These are phyloP conservation scores for Priceomyces carsonii DNA, from an alignment of 805 yeast species.

Conservation along the genomic window DNA sequence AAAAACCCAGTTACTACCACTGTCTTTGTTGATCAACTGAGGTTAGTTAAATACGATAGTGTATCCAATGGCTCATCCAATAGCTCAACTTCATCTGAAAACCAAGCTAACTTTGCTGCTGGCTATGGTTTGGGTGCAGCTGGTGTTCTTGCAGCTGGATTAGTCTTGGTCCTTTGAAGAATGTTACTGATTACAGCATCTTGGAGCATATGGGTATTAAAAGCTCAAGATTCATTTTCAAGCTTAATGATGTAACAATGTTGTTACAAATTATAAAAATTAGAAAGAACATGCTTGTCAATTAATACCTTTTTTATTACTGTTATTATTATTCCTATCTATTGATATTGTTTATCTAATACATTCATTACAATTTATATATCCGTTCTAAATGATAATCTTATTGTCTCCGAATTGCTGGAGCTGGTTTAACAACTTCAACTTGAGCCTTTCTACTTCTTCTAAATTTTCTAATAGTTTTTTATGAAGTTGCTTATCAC, in stretches of 20 bases:
- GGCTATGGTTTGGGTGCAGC: constrained; percentile 31
- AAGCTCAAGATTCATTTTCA: too few relatives aligned
- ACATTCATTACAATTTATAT: background rate
- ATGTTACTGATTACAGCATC: too few relatives aligned
- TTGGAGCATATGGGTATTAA: too few relatives aligned
- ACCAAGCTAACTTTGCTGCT: constrained; percentile 19
- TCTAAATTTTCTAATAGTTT: background rate
- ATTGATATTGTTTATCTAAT: constrained; percentile 3
- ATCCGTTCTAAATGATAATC: constrained; percentile 2
- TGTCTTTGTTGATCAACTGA: constrained; percentile 12
- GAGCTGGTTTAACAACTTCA: constrained; percentile 6
- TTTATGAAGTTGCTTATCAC: too few relatives aligned
- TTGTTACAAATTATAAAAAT: too few relatives aligned
- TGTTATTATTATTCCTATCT: constrained; percentile 3
- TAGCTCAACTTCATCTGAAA: constrained; percentile 24
- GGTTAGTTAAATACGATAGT: background rate
- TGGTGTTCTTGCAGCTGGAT: constrained; percentile 52
- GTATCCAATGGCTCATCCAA: constrained; percentile 17
- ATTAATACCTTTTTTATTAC: constrained; percentile 5
- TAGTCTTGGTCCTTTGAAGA: constrained; percentile 44
- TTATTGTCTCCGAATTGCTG: constrained; percentile 7
- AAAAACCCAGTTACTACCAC: constrained; percentile 35
- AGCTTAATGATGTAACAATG: too few relatives aligned
- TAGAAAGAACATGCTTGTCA: too few relatives aligned
- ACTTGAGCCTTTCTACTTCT: constrained; percentile 8